Evolutionary conservation across 2,329 filamentous ascomycete species (phyloP).

Genomic region (Alternaria dauci): DNA sequence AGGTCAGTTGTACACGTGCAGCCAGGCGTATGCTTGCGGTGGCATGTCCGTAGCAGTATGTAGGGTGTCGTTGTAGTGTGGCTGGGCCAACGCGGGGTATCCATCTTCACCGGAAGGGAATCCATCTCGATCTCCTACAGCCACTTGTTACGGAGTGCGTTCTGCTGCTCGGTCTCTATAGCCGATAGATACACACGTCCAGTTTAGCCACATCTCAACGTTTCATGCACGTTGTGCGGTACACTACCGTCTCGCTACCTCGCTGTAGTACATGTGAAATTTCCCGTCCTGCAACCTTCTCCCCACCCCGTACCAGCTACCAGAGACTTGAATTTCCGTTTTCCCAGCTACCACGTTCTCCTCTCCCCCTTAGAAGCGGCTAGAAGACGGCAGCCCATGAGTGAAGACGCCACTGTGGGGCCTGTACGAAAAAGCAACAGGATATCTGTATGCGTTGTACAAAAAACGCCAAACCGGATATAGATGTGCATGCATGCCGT

Average conservation of each 20-base stretch:
- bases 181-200: background rate
- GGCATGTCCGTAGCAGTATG: background rate
- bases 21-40: constrained; percentile 2
- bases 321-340: background rate
- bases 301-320: background rate
- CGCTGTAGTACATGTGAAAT: background rate
- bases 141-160: background rate
- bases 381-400: background rate
- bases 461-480: background rate
- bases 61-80: background rate
- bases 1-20: background rate
- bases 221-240: background rate
- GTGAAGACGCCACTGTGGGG: background rate
- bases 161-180: background rate
- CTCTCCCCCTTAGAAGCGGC: background rate
- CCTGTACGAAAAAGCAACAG: background rate
- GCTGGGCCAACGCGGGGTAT: background rate
- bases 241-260: background rate
- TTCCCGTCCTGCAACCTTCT: background rate
- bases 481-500: background rate
- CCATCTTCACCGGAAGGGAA: constrained; percentile 2
- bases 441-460: constrained; percentile 1
- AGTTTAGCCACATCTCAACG: constrained; percentile 3
- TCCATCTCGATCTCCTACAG: background rate
- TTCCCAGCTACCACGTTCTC: background rate